phyloP scores from a whole-genome alignment of 768 basidiomycete genomes.

The Boletus huronensis region DNA sequence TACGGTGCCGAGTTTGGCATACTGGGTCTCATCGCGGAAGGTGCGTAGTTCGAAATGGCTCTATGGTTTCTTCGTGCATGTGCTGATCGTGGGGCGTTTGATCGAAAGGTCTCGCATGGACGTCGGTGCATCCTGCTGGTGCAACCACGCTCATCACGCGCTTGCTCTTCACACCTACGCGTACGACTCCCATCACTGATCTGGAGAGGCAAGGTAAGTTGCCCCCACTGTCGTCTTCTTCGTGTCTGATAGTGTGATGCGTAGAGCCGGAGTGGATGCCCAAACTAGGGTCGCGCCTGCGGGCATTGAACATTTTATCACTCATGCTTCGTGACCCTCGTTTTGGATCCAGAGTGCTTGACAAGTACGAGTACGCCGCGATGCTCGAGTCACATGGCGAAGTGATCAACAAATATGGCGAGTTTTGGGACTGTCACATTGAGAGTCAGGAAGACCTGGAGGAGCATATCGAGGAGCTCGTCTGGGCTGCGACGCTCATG shows the following conservation, averaged over 20 bases:
- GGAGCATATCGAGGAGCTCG: conserved; percentile 58
- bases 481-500: conserved; percentile 53
- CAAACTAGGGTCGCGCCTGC: conserved; percentile 31
- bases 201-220: conserved; percentile 20
- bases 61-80: background rate
- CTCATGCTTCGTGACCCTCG: conserved; percentile 50
- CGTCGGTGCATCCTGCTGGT: conserved; percentile 45
- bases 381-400: conserved; percentile 38
- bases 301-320: conserved; percentile 51
- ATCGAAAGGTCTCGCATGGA: conserved; percentile 55
- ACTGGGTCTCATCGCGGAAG: conserved; percentile 61
- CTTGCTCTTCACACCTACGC: conserved; percentile 25
- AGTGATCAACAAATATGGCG: conserved; percentile 41
- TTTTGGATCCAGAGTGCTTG: conserved; percentile 28
- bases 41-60: conserved; percentile 27
- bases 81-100: background rate
- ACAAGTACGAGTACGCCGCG: conserved; percentile 35
- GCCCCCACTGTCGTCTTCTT: background rate
- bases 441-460: conserved; percentile 38
- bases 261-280: conserved; percentile 27
- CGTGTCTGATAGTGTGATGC: background rate
- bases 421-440: conserved; percentile 44
- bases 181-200: conserved; percentile 20
- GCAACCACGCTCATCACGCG: conserved; percentile 36
- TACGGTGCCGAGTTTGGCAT: conserved; percentile 64